Conservation (phyloP, 208 protist species). For the Angomonas deanei region DNA sequence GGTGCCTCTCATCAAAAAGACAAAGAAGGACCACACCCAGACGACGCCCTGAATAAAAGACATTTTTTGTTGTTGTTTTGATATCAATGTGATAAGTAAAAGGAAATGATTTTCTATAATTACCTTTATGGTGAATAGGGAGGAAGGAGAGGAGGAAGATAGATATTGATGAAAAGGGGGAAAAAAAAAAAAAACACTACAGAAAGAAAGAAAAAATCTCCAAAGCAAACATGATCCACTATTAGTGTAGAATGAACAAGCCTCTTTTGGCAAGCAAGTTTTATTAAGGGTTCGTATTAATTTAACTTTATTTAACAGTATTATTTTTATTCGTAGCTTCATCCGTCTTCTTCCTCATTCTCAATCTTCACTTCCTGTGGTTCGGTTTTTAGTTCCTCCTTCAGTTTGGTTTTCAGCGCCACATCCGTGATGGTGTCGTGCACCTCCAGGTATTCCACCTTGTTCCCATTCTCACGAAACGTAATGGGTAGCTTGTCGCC, state of each 20-base stretch:
- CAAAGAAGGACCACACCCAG: slow-evolving; percentile 24
- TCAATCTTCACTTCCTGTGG: not conserved
- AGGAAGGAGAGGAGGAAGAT: not conserved
- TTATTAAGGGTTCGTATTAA: no score
- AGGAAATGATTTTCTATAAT: slow-evolving; percentile 3
- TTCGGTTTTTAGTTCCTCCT: not conserved
- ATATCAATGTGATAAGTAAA: not conserved
- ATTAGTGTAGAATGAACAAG: no score
- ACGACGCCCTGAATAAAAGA: slow-evolving; percentile 2
- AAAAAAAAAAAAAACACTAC: not conserved
- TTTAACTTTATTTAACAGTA: not conserved
- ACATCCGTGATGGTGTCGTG: slow-evolving; percentile 22
- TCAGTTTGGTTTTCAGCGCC: slow-evolving; percentile 22
- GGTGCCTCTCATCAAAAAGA: slow-evolving; percentile 47
- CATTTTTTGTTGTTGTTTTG: not conserved
- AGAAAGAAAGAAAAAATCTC: not conserved
- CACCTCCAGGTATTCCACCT: slow-evolving; percentile 25
- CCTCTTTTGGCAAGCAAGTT: no score
- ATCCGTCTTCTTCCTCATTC: not conserved
- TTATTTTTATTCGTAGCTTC: no score
- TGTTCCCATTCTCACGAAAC: not conserved
- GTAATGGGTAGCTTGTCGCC: slow-evolving; percentile 71
- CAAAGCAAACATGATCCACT: no score
- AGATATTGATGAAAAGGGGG: not conserved
- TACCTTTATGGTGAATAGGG: not conserved